Conservation (phyloP, 331 rosid genomes). For the Rosa hybrid region DNA sequence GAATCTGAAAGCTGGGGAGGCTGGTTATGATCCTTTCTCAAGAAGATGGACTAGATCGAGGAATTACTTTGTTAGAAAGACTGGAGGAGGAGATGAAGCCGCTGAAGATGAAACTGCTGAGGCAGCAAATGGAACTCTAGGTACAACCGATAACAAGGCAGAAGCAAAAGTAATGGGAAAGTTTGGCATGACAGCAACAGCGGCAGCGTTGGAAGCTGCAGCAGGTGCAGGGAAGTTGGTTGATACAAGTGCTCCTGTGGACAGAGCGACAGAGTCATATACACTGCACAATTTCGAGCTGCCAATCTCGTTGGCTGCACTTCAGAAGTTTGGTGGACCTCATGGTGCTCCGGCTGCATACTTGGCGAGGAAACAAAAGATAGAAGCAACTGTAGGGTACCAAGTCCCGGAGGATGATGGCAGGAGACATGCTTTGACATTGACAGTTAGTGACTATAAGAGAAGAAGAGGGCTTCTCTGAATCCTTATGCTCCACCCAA, state of each 20-base stretch:
- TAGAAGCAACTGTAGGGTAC: constrained; percentile 62
- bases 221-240: constrained; percentile 61
- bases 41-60: constrained; percentile 74
- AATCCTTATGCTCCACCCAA: constrained; percentile 1
- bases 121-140: constrained; percentile 24
- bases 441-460: constrained; percentile 63
- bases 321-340: constrained; percentile 49
- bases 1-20: constrained; percentile 55
- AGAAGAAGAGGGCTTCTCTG: constrained; percentile 64
- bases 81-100: constrained; percentile 30
- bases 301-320: constrained; percentile 50
- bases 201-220: constrained; percentile 54
- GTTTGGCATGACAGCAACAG: constrained; percentile 38
- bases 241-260: constrained; percentile 63
- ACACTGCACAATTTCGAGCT: constrained; percentile 55
- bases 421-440: constrained; percentile 45
- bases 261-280: constrained; percentile 46
- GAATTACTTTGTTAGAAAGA: constrained; percentile 44
- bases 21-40: constrained; percentile 68
- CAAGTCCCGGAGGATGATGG: constrained; percentile 46
- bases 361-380: constrained; percentile 55
- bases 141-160: neutral
- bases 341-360: constrained; percentile 49
- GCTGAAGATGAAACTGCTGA: constrained; percentile 21
- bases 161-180: neutral